A percentile compares a stretch with the other conserved stretches of the same genome.
phyloP scores from a whole-genome alignment of 2,329 filamentous ascomycete species.

The Zalaria sp. region DNA sequence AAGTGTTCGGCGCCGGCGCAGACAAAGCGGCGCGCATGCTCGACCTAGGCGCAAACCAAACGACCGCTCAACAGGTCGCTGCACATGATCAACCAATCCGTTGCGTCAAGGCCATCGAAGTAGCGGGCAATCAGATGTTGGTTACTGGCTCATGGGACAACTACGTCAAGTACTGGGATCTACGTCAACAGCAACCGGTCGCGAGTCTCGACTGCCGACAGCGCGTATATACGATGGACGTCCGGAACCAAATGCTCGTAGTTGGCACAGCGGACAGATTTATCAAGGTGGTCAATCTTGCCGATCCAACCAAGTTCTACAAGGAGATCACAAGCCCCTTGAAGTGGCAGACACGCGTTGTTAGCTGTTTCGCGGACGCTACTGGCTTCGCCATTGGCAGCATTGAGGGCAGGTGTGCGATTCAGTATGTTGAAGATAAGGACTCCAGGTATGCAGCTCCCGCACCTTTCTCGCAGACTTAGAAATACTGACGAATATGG shows the following conservation, averaged over 20 bases:
- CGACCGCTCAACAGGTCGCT: conserved; percentile 51
- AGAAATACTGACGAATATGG: no score
- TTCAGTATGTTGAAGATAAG: conserved; percentile 97
- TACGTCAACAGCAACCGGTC: conserved; percentile 51
- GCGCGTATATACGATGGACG: conserved; percentile 82
- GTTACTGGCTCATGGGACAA: conserved; percentile 91
- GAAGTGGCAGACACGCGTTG: conserved; percentile 94
- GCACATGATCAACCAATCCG: conserved; percentile 75
- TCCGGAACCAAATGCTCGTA: conserved; percentile 72
- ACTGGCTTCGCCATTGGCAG: conserved; percentile 88
- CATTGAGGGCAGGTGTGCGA: conserved; percentile 93
- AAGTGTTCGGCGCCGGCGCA: conserved; percentile 74
- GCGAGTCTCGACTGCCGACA: conserved; percentile 57
- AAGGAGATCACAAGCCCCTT: conserved; percentile 92
- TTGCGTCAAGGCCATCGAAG: conserved; percentile 50
- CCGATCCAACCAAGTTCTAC: conserved; percentile 80
- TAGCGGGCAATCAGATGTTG: conserved; percentile 60
- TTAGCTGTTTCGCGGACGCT: conserved; percentile 88
- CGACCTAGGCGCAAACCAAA: conserved; percentile 51
- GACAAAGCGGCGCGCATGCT: conserved; percentile 85
- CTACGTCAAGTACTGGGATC: conserved; percentile 80
- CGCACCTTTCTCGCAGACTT: not conserved
- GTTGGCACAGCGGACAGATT: conserved; percentile 88
- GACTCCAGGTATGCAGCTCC: conserved; percentile 44
- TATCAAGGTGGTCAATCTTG: conserved; percentile 88